A percentile compares a stretch with the other conserved stretches of the same genome.
These are phyloP conservation scores for Gracilariopsis chorda DNA, from an alignment of 23 red algal genomes.

Conservation along the genomic window DNA sequence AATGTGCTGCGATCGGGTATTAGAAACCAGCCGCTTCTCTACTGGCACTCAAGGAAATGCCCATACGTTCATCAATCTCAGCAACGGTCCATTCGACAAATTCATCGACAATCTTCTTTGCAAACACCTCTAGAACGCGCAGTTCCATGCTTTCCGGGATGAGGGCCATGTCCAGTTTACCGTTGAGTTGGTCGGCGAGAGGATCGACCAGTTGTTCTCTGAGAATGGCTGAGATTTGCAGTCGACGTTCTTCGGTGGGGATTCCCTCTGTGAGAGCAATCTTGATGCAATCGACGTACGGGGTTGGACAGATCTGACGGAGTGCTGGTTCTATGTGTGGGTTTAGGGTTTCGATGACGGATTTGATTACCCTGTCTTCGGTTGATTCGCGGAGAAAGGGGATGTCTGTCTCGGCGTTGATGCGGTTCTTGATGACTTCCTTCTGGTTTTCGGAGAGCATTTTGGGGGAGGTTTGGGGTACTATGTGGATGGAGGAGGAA, in stretches of 20 bases:
- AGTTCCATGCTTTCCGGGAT: conserved; percentile 30
- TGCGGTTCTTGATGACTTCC: conserved; percentile 24
- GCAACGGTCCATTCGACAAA: conserved; percentile 52
- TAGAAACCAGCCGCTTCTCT: conserved; percentile 2
- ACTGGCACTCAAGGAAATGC: not conserved
- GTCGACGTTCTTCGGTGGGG: conserved; percentile 24
- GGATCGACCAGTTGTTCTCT: not conserved
- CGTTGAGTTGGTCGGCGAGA: conserved; percentile 6
- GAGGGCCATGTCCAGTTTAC: conserved; percentile 22
- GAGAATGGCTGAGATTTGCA: conserved; percentile 16
- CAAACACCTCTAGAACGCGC: not conserved
- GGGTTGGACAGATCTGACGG: conserved; percentile 31
- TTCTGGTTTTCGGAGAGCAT: conserved; percentile 47
- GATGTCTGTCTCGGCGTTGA: conserved; percentile 55
- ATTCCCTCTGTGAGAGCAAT: conserved; percentile 29
- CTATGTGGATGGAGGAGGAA: not conserved
- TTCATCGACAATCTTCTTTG: conserved; percentile 34
- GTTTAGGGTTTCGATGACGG: conserved; percentile 9
- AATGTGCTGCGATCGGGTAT: not conserved
- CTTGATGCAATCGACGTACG: conserved; percentile 56
- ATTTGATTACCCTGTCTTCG: conserved; percentile 13
- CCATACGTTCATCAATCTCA: conserved; percentile 50
- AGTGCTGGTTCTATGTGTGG: conserved; percentile 39
- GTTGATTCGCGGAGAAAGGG: conserved; percentile 41
- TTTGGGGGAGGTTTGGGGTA: not conserved